Evolutionary conservation across 805 yeast genomes (phyloP).

Genomic region (Pichia cabralensis): DNA sequence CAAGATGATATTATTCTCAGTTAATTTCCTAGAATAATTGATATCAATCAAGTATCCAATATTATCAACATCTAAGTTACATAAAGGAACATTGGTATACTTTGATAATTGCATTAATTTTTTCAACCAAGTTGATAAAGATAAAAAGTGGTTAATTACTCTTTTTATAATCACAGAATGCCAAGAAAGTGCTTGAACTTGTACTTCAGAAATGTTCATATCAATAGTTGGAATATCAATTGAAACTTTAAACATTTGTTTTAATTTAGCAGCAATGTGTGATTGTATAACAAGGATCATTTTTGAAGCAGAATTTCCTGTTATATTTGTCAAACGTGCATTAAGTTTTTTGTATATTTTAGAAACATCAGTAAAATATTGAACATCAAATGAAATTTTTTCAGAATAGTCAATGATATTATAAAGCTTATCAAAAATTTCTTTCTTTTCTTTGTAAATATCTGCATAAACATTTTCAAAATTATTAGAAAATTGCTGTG

Average conservation of each 20-base stretch:
- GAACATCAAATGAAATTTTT: constrained; percentile 43
- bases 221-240: constrained; percentile 53
- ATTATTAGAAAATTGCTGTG: constrained; percentile 53
- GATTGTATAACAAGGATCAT: constrained; percentile 67
- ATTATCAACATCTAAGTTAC: constrained; percentile 74
- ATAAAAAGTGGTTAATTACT: constrained; percentile 59
- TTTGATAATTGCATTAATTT: constrained; percentile 56
- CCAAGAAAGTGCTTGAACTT: constrained; percentile 76
- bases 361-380: constrained; percentile 42
- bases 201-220: constrained; percentile 47
- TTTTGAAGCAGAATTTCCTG: constrained; percentile 58
- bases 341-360: constrained; percentile 53
- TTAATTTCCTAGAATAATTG: constrained; percentile 70
- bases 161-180: constrained; percentile 56
- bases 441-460: constrained; percentile 37
- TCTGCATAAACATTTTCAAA: constrained; percentile 47
- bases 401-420: constrained; percentile 44
- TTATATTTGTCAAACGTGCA: constrained; percentile 40
- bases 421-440: constrained; percentile 31
- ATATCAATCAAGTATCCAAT: constrained; percentile 75
- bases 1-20: constrained; percentile 54
- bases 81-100: constrained; percentile 75
- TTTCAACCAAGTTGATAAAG: constrained; percentile 62
- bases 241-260: constrained; percentile 36
- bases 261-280: constrained; percentile 41